Percentiles rank a stretch among this genome's conserved stretches.
Evolutionary conservation across 2,329 filamentous ascomycete genomes (phyloP).

Genomic region (Geosmithia putterillii): DNA sequence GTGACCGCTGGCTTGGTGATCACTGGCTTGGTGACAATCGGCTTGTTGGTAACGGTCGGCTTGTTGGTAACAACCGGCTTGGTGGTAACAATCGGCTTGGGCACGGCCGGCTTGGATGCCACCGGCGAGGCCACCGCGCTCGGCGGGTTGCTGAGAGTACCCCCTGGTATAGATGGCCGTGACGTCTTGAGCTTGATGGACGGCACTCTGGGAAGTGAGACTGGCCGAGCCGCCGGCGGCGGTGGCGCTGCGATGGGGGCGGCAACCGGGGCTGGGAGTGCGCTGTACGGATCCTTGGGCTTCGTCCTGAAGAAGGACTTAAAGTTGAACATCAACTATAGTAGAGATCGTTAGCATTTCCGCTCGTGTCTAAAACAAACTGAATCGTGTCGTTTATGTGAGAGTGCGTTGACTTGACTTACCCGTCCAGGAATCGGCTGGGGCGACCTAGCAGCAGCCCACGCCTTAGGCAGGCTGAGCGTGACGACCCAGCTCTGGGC

Average conservation of each 20-base stretch:
- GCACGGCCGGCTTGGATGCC: neutral
- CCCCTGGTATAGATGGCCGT: constrained; percentile 6
- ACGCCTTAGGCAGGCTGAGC: constrained; percentile 25
- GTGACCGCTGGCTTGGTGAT: neutral
- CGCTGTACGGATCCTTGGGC: constrained; percentile 14
- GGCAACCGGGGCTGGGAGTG: constrained; percentile 7
- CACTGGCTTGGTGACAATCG: neutral
- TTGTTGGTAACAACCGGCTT: too few relatives aligned
- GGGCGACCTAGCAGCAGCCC: constrained; percentile 22
- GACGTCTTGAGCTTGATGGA: constrained; percentile 23
- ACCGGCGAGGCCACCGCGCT: neutral
- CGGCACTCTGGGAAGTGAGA: constrained; percentile 14
- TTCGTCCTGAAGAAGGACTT: constrained; percentile 23
- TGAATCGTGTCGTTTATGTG: neutral
- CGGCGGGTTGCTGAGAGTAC: neutral
- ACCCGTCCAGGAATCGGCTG: constrained; percentile 23
- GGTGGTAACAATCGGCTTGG: too few relatives aligned
- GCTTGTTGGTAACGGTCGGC: too few relatives aligned
- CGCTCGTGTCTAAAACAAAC: neutral
- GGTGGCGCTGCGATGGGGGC: constrained; percentile 1
- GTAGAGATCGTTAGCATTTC: constrained; percentile 8
- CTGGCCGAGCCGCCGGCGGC: constrained; percentile 11
- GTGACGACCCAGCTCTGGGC: constrained; percentile 27
- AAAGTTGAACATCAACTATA: constrained; percentile 23
- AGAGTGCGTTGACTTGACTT: constrained; percentile 6